Conservation (phyloP, 345 rosid species). For the Citrus maxima region DNA sequence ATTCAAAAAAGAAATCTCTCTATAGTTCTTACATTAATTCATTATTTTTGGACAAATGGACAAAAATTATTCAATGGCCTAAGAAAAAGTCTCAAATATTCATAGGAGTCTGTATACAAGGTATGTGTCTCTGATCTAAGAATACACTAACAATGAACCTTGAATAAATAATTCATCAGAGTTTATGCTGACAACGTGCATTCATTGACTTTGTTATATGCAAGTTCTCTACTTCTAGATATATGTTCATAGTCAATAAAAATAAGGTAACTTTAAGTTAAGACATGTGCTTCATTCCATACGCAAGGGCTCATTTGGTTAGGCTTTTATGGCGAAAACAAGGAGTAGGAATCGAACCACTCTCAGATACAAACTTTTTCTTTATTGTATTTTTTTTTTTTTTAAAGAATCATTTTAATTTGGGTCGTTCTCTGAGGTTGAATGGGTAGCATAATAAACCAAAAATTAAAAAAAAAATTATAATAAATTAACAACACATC, state of each 20-base stretch:
- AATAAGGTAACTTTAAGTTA: too few species aligned
- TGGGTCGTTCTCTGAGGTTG: too few species aligned
- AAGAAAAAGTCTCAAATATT: background rate
- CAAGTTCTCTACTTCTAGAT: background rate
- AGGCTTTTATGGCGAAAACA: background rate
- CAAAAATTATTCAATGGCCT: background rate
- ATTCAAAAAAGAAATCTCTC: too few species aligned
- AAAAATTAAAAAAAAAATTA: too few species aligned
- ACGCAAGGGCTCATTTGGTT: background rate
- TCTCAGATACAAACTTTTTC: too few species aligned
- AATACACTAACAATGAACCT: background rate
- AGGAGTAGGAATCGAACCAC: too few species aligned
- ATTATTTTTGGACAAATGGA: too few species aligned
- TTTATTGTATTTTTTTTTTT: too few species aligned
- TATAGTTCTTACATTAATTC: background rate
- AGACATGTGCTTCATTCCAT: background rate
- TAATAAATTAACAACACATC: too few species aligned
- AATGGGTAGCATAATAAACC: too few species aligned
- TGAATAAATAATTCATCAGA: background rate
- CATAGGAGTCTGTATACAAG: background rate
- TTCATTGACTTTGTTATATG: background rate
- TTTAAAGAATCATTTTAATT: too few species aligned
- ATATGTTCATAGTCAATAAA: background rate
- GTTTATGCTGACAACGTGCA: background rate
- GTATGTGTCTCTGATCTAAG: background rate